Evolutionary conservation across 2,329 filamentous ascomycete genomes (phyloP).

Genomic region (Xylaria sp.): DNA sequence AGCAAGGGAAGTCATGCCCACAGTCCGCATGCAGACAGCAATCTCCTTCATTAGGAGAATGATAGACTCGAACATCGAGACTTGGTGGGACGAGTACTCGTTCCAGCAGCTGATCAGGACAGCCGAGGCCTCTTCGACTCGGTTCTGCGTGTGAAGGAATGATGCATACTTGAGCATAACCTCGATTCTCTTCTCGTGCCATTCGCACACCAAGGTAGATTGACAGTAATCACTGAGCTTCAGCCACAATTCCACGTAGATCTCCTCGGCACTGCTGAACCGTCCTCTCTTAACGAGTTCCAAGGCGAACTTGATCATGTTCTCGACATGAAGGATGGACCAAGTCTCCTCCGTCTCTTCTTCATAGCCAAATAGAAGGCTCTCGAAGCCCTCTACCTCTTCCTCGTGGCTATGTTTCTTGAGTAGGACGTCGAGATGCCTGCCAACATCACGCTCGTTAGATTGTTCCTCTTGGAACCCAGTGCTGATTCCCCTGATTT

Average conservation of each 20-base stretch:
- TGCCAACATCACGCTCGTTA: constrained; percentile 19
- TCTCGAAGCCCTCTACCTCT: constrained; percentile 33
- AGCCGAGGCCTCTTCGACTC: constrained; percentile 33
- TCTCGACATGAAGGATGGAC: constrained; percentile 33
- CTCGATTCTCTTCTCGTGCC: constrained; percentile 39
- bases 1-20: constrained; percentile 33
- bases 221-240: constrained; percentile 36
- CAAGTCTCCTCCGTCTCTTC: constrained; percentile 34
- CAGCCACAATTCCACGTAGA: constrained; percentile 37
- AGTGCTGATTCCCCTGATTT: constrained; percentile 23
- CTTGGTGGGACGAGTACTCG: constrained; percentile 37
- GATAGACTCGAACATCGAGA: constrained; percentile 38
- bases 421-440: constrained; percentile 33
- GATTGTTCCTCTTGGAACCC: constrained; percentile 9
- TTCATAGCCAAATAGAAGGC: constrained; percentile 35
- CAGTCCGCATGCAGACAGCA: constrained; percentile 28
- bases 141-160: constrained; percentile 32
- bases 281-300: constrained; percentile 31
- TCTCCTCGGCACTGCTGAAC: constrained; percentile 34
- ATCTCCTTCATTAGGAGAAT: constrained; percentile 34
- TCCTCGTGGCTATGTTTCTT: constrained; percentile 28
- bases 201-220: constrained; percentile 17
- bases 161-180: constrained; percentile 36
- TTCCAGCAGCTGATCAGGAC: constrained; percentile 38
- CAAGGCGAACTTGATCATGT: constrained; percentile 28